Evolutionary conservation across 2,329 filamentous ascomycete species (phyloP).

Genomic region (Penicillium paneum): DNA sequence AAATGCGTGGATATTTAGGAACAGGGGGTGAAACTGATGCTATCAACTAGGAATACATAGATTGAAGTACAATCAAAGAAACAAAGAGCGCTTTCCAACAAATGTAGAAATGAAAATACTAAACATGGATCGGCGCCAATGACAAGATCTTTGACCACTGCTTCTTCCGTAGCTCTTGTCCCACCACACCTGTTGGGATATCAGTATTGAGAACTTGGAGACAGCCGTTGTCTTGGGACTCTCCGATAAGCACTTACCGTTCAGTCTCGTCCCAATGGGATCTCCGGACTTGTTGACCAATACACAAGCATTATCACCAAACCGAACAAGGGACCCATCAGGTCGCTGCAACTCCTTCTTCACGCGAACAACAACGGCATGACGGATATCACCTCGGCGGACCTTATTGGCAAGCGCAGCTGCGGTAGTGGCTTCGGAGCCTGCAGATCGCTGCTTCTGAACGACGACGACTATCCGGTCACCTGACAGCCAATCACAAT

Average conservation of each 20-base stretch:
- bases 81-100: slow-evolving; percentile 30
- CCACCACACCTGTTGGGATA: slow-evolving; percentile 66
- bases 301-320: slow-evolving; percentile 98
- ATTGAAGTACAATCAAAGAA: slow-evolving; percentile 13
- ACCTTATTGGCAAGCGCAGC: slow-evolving; percentile 86
- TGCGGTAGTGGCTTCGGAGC: slow-evolving; percentile 66
- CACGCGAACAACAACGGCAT: slow-evolving; percentile 92
- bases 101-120: slow-evolving; percentile 36
- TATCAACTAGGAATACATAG: slow-evolving; percentile 31
- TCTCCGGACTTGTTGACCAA: slow-evolving; percentile 96
- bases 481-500: slow-evolving; percentile 51
- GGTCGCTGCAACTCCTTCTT: slow-evolving; percentile 79
- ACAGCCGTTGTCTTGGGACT: neutral
- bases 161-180: slow-evolving; percentile 80
- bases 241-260: slow-evolving; percentile 52
- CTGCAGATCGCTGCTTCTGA: slow-evolving; percentile 84
- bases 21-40: slow-evolving; percentile 1
- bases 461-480: slow-evolving; percentile 97
- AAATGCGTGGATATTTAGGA: slow-evolving; percentile 8
- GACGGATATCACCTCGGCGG: slow-evolving; percentile 90
- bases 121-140: slow-evolving; percentile 81
- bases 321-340: slow-evolving; percentile 86
- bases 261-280: slow-evolving; percentile 88
- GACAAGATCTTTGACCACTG: slow-evolving; percentile 99
- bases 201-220: slow-evolving; percentile 19